Percentiles rank a stretch among this genome's conserved stretches.
Conservation (phyloP, 495 filamentous ascomycete genomes). For the Venustampulla echinocandica region DNA sequence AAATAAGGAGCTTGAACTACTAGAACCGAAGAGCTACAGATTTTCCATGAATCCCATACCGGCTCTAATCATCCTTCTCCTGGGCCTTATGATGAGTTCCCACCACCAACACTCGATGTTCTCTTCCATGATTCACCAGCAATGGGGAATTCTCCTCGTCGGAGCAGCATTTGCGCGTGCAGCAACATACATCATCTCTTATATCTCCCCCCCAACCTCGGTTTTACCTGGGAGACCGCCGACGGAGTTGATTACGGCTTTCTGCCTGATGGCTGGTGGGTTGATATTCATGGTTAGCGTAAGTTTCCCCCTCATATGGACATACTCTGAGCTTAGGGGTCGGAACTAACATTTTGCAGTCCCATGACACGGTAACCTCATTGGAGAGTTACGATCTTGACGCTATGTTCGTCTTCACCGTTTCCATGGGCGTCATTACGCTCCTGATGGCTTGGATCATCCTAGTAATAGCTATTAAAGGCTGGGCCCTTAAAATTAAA, state of each 20-base stretch:
- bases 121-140: constrained; percentile 86
- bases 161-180: constrained; percentile 71
- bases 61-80: constrained; percentile 70
- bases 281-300: constrained; percentile 90
- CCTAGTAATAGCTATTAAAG: constrained; percentile 74
- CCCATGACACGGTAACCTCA: constrained; percentile 62
- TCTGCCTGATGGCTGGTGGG: constrained; percentile 82
- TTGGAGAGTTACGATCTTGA: constrained; percentile 65
- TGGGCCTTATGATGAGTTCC: constrained; percentile 90
- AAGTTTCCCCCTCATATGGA: constrained; percentile 33
- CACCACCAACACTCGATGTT: constrained; percentile 81
- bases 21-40: constrained; percentile 53
- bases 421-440: constrained; percentile 74
- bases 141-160: constrained; percentile 85
- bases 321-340: constrained; percentile 2
- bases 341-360: constrained; percentile 31
- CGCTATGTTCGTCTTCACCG: constrained; percentile 91
- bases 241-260: constrained; percentile 74
- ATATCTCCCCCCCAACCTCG: constrained; percentile 73
- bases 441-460: constrained; percentile 83
- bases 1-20: neutral
- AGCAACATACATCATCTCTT: constrained; percentile 72
- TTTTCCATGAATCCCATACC: constrained; percentile 88
- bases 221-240: constrained; percentile 85
- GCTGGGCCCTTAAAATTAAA: constrained; percentile 70